Evolutionary conservation across 2,329 filamentous ascomycete species (phyloP).

Genomic region (Chrysosporium keratinophilum): DNA sequence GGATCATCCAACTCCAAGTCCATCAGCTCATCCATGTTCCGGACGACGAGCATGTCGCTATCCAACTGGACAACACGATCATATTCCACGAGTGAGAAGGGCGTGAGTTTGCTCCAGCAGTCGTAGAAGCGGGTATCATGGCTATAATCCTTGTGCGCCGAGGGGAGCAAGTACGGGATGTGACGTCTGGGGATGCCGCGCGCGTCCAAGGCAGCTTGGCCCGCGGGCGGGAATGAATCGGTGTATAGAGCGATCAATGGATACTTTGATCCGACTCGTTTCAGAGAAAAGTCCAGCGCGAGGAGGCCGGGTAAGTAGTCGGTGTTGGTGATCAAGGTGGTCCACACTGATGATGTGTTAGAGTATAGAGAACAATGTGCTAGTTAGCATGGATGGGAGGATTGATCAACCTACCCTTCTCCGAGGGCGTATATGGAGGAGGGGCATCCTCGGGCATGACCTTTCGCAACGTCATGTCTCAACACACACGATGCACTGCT

Average conservation of each 20-base stretch:
- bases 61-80: conserved; percentile 73
- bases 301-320: conserved; percentile 72
- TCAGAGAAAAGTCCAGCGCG: conserved; percentile 68
- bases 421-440: conserved; percentile 35
- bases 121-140: conserved; percentile 79
- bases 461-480: conserved; percentile 4
- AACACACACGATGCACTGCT: no score
- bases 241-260: conserved; percentile 78
- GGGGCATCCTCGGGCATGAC: conserved; percentile 28
- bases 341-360: conserved; percentile 56
- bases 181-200: conserved; percentile 60
- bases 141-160: conserved; percentile 54
- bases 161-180: conserved; percentile 63
- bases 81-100: conserved; percentile 68
- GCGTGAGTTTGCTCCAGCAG: conserved; percentile 77
- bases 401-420: not conserved
- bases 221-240: conserved; percentile 58
- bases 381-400: not conserved
- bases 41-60: conserved; percentile 72
- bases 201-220: conserved; percentile 56
- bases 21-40: conserved; percentile 91
- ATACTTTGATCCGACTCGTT: conserved; percentile 54
- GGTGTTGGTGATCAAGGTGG: conserved; percentile 74
- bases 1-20: conserved; percentile 59
- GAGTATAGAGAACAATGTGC: not conserved